phyloP scores from a whole-genome alignment of 192 early-diverging fungal species.

The Coemansia sp. region DNA sequence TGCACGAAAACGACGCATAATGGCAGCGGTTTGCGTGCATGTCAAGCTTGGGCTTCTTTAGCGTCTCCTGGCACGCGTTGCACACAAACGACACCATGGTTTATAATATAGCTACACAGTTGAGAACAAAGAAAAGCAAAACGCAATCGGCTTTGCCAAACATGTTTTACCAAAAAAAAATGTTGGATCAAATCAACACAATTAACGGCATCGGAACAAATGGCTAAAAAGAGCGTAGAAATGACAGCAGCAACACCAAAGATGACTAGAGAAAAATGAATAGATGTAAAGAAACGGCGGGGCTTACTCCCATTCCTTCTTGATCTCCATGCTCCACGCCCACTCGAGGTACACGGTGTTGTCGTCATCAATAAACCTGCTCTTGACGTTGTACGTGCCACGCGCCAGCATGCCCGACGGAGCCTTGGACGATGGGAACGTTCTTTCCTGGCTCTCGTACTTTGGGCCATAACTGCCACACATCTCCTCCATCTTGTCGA shows the following conservation, averaged over 20 bases:
- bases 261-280: neutral
- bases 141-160: too few relatives aligned
- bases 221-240: neutral
- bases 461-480: constrained; percentile 93
- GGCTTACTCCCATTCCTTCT: constrained; percentile 76
- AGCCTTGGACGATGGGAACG: constrained; percentile 82
- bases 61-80: constrained; percentile 73
- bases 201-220: too few relatives aligned
- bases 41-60: constrained; percentile 95
- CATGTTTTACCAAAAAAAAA: too few relatives aligned
- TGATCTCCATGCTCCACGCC: constrained; percentile 85
- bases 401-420: constrained; percentile 90
- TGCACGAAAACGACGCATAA: constrained; percentile 82
- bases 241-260: constrained; percentile 4
- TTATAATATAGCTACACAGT: neutral
- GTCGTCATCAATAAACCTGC: constrained; percentile 96
- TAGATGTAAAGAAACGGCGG: constrained; percentile 7
- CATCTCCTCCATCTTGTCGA: constrained; percentile 95
- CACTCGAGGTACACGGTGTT: constrained; percentile 75
- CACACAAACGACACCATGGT: constrained; percentile 68
- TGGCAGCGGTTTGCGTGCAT: constrained; percentile 80
- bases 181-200: too few relatives aligned
- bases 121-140: constrained; percentile 6
- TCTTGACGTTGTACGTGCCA: constrained; percentile 87
- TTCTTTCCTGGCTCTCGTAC: constrained; percentile 73